A percentile compares a stretch with the other conserved stretches of the same genome.
Evolutionary conservation across 805 yeast genomes (phyloP).

Genomic region (Starmerella cellae): DNA sequence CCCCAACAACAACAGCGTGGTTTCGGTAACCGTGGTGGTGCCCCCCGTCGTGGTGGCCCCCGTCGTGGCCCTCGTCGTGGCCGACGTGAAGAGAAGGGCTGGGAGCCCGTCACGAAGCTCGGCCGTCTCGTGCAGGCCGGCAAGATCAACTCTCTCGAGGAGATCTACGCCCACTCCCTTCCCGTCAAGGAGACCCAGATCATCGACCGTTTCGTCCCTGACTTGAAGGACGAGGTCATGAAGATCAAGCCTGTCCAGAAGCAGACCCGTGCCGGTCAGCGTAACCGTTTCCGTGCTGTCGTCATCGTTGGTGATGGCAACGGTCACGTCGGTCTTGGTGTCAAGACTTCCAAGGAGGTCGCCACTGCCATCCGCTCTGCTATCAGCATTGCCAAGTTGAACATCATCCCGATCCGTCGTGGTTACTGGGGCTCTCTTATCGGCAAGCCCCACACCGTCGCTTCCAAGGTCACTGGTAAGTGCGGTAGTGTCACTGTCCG

Average conservation of each 20-base stretch:
- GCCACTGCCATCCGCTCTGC: constrained; percentile 99
- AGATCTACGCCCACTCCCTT: constrained; percentile 97
- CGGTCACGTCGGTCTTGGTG: constrained; percentile 99
- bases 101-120: constrained; percentile 99
- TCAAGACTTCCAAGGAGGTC: constrained; percentile 99
- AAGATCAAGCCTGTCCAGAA: constrained; percentile 99
- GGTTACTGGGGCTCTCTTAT: constrained; percentile 99
- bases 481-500: constrained; percentile 99
- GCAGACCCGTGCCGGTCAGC: constrained; percentile 99
- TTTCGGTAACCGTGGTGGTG: constrained; percentile 30
- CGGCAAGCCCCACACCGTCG: constrained; percentile 98
- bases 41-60: constrained; percentile 26
- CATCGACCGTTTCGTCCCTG: constrained; percentile 92
- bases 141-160: constrained; percentile 91
- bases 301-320: constrained; percentile 98
- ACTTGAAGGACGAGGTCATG: constrained; percentile 96
- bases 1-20: constrained; percentile 26
- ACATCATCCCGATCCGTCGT: constrained; percentile 99
- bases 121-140: constrained; percentile 99
- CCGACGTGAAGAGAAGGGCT: constrained; percentile 95
- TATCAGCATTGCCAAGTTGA: constrained; percentile 95
- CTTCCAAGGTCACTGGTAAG: constrained; percentile 97
- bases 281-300: constrained; percentile 99
- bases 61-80: constrained; percentile 47
- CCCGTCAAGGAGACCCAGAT: constrained; percentile 99